Evolutionary conservation across 768 basidiomycete genomes (phyloP), one percentile per base, ranked within the genome.

Genomic region (Lactarius akahatsu): DNA sequence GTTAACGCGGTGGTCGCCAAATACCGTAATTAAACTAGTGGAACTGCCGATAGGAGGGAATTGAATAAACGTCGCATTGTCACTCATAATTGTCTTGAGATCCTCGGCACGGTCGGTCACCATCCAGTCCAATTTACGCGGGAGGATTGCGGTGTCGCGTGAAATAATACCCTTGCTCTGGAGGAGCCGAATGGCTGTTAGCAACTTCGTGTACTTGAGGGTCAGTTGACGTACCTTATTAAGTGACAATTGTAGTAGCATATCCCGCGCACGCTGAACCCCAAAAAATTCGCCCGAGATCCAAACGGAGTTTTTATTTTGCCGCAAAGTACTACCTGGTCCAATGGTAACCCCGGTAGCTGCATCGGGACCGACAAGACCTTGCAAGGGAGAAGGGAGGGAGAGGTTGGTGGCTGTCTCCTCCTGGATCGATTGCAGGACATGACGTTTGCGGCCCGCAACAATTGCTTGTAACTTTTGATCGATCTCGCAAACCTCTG

Each of bases 81-180:
- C 96, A 71, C 85, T 87, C 95, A 97, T 98, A 74, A 95, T 85
- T 5, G 87, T 82, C 77, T 89, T 94, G 73, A 99, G 80, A 69
- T 98, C 96, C 34, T 98, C 96, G 13, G 90, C 81, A n/a, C 92
- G 88, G 76, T 99, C 94, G n/a, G 91, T 92, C 62, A 97, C 86
- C 86, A 99, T 90, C 96, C 96, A 98, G 73, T 99, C 96, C 68
- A 99, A 82, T 76, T 99, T 99, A 69, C 96, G 90, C 64, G 96
- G 96, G 28, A 97, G 84, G 63, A 98, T 91, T 6, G 94, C 92
- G 18, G 93, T 94, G 75, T 99, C 96, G 66, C 94, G 82, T 9
- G 96, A 96, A 64, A 97, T 88, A 65, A 97, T 86, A 57, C 86
- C 83, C 76, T 96, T 94, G 74, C 88, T 89, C 96, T 98, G 72